Percentiles rank a stretch among this genome's conserved stretches.
These are phyloP conservation scores for Smittium mucronatum DNA, from an alignment of 371 early-diverging fungal species.

Conservation along the genomic window DNA sequence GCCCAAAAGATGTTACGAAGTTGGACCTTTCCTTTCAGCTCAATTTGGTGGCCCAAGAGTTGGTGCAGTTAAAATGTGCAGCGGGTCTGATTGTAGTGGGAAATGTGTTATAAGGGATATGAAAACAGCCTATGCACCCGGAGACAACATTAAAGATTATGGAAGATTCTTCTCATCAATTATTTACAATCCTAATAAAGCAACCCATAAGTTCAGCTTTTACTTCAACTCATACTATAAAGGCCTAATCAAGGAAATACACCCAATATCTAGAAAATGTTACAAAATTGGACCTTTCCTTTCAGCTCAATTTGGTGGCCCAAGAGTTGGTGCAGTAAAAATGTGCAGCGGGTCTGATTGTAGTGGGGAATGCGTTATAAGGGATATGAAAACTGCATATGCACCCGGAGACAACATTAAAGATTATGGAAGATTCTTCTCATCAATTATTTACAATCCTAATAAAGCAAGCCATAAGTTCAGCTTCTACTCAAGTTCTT, in stretches of 20 bases:
- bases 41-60: neutral
- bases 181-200: neutral
- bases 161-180: neutral
- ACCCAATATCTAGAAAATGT: neutral
- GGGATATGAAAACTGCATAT: neutral
- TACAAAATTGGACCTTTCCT: neutral
- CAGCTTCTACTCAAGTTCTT: neutral
- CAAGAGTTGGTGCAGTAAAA: neutral
- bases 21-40: neutral
- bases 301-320: neutral
- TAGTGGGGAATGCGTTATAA: neutral
- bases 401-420: neutral
- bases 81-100: neutral
- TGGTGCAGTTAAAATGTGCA: neutral
- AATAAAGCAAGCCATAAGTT: neutral
- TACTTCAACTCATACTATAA: neutral
- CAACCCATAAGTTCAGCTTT: neutral
- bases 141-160: neutral
- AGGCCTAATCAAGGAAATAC: neutral
- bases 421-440: neutral
- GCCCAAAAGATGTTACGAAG: neutral
- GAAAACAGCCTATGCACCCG: neutral
- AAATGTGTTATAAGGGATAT: neutral
- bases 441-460: neutral
- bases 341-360: neutral